Conservation (phyloP, 441 rosid genomes). For the Pelargonium exstipulatum region DNA sequence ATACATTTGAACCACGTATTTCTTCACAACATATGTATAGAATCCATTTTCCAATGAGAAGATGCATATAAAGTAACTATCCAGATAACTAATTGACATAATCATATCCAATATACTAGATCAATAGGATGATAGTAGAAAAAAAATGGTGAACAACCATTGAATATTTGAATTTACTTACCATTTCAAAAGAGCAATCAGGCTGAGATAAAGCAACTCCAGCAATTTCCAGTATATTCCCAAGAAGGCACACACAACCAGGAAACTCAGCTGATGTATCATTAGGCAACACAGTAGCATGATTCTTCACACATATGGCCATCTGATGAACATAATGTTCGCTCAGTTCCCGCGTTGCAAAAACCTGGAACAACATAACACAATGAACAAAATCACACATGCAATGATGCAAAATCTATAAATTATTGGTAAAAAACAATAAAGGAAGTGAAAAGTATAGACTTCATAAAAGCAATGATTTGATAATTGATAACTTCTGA, state of each 20-base stretch:
- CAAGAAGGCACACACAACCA: constrained; percentile 85
- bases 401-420: constrained; percentile 12
- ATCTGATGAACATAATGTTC: constrained; percentile 70
- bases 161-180: constrained; percentile 19
- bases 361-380: constrained; percentile 41
- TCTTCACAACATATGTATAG: background rate
- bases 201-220: constrained; percentile 71
- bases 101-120: background rate
- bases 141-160: background rate
- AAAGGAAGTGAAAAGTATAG: background rate
- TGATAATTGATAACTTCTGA: background rate
- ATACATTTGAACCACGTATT: background rate
- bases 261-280: constrained; percentile 62
- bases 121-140: background rate
- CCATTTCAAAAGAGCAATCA: constrained; percentile 78
- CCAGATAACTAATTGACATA: background rate
- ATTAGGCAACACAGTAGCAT: constrained; percentile 49
- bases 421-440: background rate
- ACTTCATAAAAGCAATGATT: constrained; percentile 5
- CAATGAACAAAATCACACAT: constrained; percentile 24
- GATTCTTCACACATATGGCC: constrained; percentile 56
- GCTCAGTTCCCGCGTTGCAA: constrained; percentile 55
- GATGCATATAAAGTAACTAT: background rate
- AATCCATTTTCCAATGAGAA: background rate
- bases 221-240: constrained; percentile 78